Base-by-base conservation (phyloP, 2,329 filamentous ascomycete genomes). In the Colletotrichum sp. region DNA sequence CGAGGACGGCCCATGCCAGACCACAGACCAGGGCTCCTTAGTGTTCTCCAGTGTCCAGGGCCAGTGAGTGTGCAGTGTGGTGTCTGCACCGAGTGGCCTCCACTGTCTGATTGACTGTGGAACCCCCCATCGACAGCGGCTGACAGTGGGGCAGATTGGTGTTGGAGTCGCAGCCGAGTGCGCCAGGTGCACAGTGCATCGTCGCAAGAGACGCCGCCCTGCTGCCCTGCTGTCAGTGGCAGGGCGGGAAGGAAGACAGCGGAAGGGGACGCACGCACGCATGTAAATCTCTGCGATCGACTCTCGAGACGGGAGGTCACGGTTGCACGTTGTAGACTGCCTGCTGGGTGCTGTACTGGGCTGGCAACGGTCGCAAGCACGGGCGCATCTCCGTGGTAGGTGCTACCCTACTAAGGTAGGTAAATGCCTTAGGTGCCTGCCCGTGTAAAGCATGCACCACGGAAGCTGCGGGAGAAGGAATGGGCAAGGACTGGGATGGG, bases 171-270 rank as follows among this genome's bases (percentile, higher is more conserved):
- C 60, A 67, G 70, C 55, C 26, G 36, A 61, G 71, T 38, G n/a
- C 60, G 48, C 34, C 43, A 32, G n/a, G 67, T 64, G 71, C 58
- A 65, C 71, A 64, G 71, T 69, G 65, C 71, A 69, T 55, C 57
- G n/a, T 55, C 43, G n/a, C n/a, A 28, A n/a, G 30, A 60, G 43
- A 21, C 43, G 43, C 43, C n/a, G 43, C 43, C n/a, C 43, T 52
- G 43, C 43, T 48, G 43, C 43, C 43, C n/a, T 32, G 18, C 28
- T 61, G 28, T 28, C 34, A 36, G 16, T 68, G 52, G 66, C 38
- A 61, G 65, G 57, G 30, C 55, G 63, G 52, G 32, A 71, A 48
- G 26, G 38, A 43, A 58, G 58, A 61, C 57, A 63, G 55, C 38
- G 71, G 57, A 58, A 57, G 70, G 70, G 66, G 21, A 52, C 43